These are phyloP conservation scores for Babesia bigemina DNA, from an alignment of 169 alveolate species.

Conservation along the genomic window DNA sequence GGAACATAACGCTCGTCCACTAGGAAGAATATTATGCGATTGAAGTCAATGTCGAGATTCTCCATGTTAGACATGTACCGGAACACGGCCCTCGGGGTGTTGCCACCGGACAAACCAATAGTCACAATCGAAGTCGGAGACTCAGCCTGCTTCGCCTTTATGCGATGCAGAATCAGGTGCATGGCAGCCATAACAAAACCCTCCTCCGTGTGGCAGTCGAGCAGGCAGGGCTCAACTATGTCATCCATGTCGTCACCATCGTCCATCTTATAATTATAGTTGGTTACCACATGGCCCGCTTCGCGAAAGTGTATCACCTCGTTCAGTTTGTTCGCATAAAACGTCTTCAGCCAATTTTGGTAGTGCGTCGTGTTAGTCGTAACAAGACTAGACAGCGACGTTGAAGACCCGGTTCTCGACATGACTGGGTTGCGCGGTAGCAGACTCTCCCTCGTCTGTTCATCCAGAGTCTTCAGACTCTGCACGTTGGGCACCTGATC, in stretches of 20 bases:
- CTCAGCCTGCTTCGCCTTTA: constrained; percentile 56
- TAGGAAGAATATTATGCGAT: constrained; percentile 56
- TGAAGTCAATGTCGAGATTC: constrained; percentile 56
- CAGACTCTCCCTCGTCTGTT: not conserved
- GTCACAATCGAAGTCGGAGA: constrained; percentile 53
- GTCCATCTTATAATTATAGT: not conserved
- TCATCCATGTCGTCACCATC: constrained; percentile 33
- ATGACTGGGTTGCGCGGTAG: not conserved
- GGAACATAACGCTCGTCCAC: constrained; percentile 71
- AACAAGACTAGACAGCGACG: constrained; percentile 38
- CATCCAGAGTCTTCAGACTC: not conserved
- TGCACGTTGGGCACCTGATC: not conserved
- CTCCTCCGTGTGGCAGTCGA: constrained; percentile 70
- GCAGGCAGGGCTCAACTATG: constrained; percentile 64
- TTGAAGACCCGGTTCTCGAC: constrained; percentile 21
- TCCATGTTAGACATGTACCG: constrained; percentile 42
- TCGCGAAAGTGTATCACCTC: constrained; percentile 50
- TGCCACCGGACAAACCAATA: constrained; percentile 68
- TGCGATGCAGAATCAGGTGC: constrained; percentile 59
- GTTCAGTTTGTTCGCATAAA: constrained; percentile 55
- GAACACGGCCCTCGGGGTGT: constrained; percentile 53
- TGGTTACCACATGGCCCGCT: constrained; percentile 25
- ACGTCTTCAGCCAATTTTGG: constrained; percentile 58
- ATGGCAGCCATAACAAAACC: constrained; percentile 66
- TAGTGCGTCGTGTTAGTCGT: constrained; percentile 41